These are phyloP conservation scores for Hypoxylon sp. DNA, from an alignment of 2,329 filamentous ascomycete species.

Conservation along the genomic window DNA sequence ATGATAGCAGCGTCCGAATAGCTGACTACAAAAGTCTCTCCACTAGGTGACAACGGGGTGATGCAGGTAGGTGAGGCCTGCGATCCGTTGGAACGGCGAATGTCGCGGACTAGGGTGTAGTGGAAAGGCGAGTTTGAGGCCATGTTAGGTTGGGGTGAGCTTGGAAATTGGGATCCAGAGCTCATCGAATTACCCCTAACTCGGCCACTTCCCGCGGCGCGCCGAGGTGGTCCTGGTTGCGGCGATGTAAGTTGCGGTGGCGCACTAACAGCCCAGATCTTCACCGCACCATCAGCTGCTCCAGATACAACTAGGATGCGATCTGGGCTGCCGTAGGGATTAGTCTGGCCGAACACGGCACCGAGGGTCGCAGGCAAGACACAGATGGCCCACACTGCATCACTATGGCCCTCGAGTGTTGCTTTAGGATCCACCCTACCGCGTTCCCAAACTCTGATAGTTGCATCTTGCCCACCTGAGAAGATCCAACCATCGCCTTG, in stretches of 20 bases:
- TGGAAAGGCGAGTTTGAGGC: slow-evolving; percentile 89
- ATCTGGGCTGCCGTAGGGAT: slow-evolving; percentile 82
- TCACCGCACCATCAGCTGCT: slow-evolving; percentile 88
- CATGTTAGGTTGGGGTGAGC: slow-evolving; percentile 87
- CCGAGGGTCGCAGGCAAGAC: slow-evolving; percentile 88
- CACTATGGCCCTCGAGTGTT: slow-evolving; percentile 91
- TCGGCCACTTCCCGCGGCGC: slow-evolving; percentile 73
- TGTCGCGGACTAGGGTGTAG: slow-evolving; percentile 88
- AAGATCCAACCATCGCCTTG: slow-evolving; percentile 98
- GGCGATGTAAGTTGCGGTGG: slow-evolving; percentile 88
- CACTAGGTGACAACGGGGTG: slow-evolving; percentile 83
- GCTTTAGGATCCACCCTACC: slow-evolving; percentile 95
- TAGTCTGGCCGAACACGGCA: slow-evolving; percentile 81
- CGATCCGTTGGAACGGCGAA: slow-evolving; percentile 74
- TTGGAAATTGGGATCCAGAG: slow-evolving; percentile 91
- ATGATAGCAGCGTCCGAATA: slow-evolving; percentile 92
- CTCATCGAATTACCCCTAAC: slow-evolving; percentile 93
- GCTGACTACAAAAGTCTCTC: slow-evolving; percentile 91
- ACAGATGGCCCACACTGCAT: slow-evolving; percentile 95
- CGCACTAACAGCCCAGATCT: slow-evolving; percentile 93
- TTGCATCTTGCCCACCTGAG: slow-evolving; percentile 94
- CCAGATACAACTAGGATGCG: slow-evolving; percentile 92
- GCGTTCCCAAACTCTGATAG: slow-evolving; percentile 94
- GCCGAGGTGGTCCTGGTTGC: slow-evolving; percentile 73
- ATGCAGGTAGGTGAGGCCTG: slow-evolving; percentile 90